Percentiles rank a stretch among this genome's conserved stretches.
Conservation (phyloP, 352 stramenopile species). For the Globisporangium barbulae region DNA sequence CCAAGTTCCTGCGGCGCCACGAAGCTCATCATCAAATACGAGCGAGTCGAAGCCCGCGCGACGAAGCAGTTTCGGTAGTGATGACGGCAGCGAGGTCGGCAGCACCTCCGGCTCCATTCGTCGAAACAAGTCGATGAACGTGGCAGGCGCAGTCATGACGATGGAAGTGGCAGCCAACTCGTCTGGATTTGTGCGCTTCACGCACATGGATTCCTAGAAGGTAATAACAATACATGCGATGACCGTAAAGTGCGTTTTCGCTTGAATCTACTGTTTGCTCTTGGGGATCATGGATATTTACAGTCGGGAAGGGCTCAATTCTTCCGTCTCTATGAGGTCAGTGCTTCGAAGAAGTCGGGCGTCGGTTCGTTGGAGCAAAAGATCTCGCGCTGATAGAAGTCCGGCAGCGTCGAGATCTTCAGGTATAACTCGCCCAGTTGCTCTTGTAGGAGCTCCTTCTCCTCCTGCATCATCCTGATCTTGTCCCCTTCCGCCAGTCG, state of each 20-base stretch:
- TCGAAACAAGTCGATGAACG: conserved; percentile 76
- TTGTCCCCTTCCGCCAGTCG: conserved; percentile 59
- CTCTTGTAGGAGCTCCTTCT: conserved; percentile 68
- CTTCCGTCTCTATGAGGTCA: conserved; percentile 35
- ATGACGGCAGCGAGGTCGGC: conserved; percentile 4
- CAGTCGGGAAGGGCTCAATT: neutral
- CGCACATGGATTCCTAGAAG: conserved; percentile 33
- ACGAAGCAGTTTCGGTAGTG: conserved; percentile 16
- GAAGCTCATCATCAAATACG: conserved; percentile 17
- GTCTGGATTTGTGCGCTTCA: conserved; percentile 34
- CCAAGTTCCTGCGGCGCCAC: conserved; percentile 19
- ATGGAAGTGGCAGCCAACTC: conserved; percentile 45
- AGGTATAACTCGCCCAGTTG: conserved; percentile 69
- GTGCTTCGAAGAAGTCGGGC: conserved; percentile 74
- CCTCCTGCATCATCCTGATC: conserved; percentile 49
- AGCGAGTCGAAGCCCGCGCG: conserved; percentile 2
- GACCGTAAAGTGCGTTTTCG: neutral
- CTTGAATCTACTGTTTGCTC: neutral
- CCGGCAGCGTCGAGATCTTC: conserved; percentile 80
- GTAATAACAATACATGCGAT: neutral
- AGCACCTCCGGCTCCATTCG: conserved; percentile 29
- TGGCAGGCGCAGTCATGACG: conserved; percentile 79
- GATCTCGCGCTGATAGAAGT: conserved; percentile 85
- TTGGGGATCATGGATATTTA: neutral
- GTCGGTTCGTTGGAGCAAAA: conserved; percentile 75